Conservation (phyloP, 1,284 basidiomycete species). For the Malassezia caprae region DNA sequence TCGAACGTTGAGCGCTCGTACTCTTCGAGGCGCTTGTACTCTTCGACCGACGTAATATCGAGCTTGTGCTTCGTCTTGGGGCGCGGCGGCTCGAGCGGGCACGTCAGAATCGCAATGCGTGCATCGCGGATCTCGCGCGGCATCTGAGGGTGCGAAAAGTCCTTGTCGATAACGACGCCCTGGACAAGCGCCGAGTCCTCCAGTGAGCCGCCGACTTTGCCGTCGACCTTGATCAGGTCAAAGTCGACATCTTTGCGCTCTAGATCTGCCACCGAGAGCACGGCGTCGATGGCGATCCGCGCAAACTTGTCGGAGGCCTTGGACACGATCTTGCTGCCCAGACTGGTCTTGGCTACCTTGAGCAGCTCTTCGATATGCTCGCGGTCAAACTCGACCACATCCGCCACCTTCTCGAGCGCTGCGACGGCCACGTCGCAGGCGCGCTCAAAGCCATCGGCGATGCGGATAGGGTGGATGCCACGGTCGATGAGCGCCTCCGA, state of each 20-base stretch:
- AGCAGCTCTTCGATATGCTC: conserved; percentile 62
- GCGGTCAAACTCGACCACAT: conserved; percentile 72
- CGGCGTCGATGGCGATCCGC: conserved; percentile 92
- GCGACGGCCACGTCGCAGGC: conserved; percentile 81
- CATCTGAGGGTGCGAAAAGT: conserved; percentile 99
- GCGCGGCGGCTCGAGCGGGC: conserved; percentile 94
- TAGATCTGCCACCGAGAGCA: conserved; percentile 86
- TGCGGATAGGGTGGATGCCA: conserved; percentile 94
- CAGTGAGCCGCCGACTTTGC: conserved; percentile 92
- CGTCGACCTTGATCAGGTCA: conserved; percentile 97
- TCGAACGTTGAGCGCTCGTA: conserved; percentile 94
- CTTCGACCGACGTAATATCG: conserved; percentile 94
- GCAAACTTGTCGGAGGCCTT: conserved; percentile 92
- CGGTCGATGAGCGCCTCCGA: conserved; percentile 76
- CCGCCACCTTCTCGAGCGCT: conserved; percentile 85
- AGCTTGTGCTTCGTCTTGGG: conserved; percentile 99
- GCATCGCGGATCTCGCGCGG: conserved; percentile 77
- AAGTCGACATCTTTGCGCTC: conserved; percentile 91
- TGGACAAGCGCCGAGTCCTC: conserved; percentile 86
- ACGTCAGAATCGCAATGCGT: conserved; percentile 89
- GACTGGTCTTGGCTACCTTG: conserved; percentile 87
- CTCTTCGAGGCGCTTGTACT: conserved; percentile 84
- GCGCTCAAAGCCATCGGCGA: conserved; percentile 93
- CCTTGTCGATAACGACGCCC: conserved; percentile 96
- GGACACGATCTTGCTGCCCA: conserved; percentile 97